A percentile compares a stretch with the other conserved stretches of the same genome.
Evolutionary conservation across 495 filamentous ascomycete genomes (phyloP).

Genomic region (Aspergillus baeticus): DNA sequence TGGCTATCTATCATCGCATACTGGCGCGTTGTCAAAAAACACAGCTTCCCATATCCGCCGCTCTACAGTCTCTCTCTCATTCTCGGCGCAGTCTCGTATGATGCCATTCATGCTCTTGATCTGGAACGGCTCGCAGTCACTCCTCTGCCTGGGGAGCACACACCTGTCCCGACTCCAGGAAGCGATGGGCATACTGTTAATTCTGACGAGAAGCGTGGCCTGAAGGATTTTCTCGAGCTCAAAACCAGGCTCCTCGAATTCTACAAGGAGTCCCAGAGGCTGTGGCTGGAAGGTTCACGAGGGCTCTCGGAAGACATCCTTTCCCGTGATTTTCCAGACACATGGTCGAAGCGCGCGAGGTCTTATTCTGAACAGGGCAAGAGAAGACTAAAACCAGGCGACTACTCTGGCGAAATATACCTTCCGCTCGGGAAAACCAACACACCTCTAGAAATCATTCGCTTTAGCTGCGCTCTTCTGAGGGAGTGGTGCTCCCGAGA

Average conservation of each 20-base stretch:
- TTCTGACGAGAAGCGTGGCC: conserved; percentile 34
- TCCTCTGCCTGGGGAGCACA: conserved; percentile 39
- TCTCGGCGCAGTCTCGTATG: conserved; percentile 48
- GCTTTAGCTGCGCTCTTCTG: conserved; percentile 43
- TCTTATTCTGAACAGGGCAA: conserved; percentile 39
- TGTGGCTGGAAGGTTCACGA: conserved; percentile 47
- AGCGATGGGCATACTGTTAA: conserved; percentile 34
- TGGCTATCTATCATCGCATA: conserved; percentile 52
- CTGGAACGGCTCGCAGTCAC: conserved; percentile 44
- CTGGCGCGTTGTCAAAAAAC: conserved; percentile 43
- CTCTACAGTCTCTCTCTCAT: conserved; percentile 43
- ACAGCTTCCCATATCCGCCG: conserved; percentile 34
- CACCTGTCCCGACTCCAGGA: conserved; percentile 37
- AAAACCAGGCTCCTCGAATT: conserved; percentile 40
- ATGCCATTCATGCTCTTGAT: conserved; percentile 44
- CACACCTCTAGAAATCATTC: conserved; percentile 46
- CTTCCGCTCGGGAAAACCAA: conserved; percentile 42
- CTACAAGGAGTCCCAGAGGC: conserved; percentile 39
- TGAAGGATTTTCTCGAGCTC: conserved; percentile 41
- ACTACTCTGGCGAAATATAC: conserved; percentile 43
- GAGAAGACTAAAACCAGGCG: conserved; percentile 30
- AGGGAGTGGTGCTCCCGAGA: conserved; percentile 48
- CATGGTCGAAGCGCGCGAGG: conserved; percentile 43
- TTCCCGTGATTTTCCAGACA: conserved; percentile 41
- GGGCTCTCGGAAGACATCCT: conserved; percentile 45